These are phyloP conservation scores for Mucor sp. DNA, from an alignment of 371 early-diverging fungal genomes.

Conservation along the genomic window DNA sequence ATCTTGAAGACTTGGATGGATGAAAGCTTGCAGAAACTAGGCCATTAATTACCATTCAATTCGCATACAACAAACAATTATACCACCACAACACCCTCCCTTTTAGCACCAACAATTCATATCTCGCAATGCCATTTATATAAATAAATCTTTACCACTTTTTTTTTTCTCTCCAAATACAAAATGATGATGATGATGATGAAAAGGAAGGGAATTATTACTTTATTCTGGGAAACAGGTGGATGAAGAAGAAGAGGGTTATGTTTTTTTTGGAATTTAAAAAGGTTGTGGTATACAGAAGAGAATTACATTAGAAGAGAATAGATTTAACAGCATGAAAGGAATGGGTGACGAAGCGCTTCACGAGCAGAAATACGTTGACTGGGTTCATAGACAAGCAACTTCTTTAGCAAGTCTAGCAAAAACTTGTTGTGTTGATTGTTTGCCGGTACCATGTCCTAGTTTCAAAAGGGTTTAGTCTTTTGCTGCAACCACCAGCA, in stretches of 20 bases:
- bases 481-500: not conserved
- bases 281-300: not conserved
- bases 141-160: not conserved
- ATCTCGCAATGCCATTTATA: not conserved
- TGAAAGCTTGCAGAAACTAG: constrained; percentile 8
- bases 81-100: not conserved
- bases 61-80: not conserved
- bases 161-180: too few species aligned
- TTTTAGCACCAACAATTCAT: not conserved
- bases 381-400: constrained; percentile 89
- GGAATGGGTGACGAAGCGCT: constrained; percentile 83
- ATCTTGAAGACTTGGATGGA: constrained; percentile 31
- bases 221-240: not conserved
- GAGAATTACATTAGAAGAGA: not conserved
- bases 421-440: constrained; percentile 29
- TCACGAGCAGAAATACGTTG: constrained; percentile 83
- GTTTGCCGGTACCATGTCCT: constrained; percentile 38
- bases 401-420: constrained; percentile 69
- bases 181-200: too few species aligned
- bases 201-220: too few species aligned
- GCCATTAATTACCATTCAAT: not conserved
- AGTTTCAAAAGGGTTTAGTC: not conserved
- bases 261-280: not conserved
- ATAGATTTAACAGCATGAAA: constrained; percentile 28
- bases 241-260: not conserved